A percentile compares a stretch with the other conserved stretches of the same genome.
These are phyloP conservation scores for Psidium friedrichsthalianum DNA, from an alignment of 345 rosid genomes.

Conservation along the genomic window DNA sequence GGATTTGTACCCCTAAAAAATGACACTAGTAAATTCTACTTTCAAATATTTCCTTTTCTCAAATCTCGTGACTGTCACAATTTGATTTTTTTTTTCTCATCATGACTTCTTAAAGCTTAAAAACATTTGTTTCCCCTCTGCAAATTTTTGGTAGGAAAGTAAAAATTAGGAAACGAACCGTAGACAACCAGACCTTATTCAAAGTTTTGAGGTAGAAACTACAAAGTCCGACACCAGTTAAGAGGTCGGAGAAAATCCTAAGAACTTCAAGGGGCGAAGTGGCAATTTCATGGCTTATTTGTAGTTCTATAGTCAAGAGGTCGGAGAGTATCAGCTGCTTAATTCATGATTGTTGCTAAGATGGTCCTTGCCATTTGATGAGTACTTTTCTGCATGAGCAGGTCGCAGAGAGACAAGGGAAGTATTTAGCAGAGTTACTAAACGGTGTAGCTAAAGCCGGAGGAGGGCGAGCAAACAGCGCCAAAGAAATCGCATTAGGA, in stretches of 20 bases:
- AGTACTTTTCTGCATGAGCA: slow-evolving; percentile 10
- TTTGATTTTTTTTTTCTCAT: not conserved
- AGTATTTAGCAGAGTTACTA: slow-evolving; percentile 49
- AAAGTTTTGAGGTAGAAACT: not conserved
- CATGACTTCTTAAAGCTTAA: not conserved
- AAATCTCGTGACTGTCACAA: not conserved
- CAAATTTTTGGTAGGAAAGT: not conserved
- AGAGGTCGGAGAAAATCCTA: not conserved
- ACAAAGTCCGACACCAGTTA: not conserved
- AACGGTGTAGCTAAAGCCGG: slow-evolving; percentile 56
- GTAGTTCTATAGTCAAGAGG: not conserved
- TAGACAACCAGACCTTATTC: not conserved
- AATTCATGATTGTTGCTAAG: not conserved
- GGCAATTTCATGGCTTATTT: not conserved
- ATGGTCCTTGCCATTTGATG: not conserved
- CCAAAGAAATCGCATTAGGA: slow-evolving; percentile 47
- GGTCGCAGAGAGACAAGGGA: slow-evolving; percentile 98
- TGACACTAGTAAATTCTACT: not conserved
- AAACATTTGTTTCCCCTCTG: not conserved
- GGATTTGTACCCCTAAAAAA: not conserved
- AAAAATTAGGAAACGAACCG: not conserved
- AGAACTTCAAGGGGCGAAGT: not conserved
- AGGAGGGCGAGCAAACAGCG: slow-evolving; percentile 65
- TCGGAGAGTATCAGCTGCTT: not conserved
- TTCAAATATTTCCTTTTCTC: not conserved